Base-by-base conservation (phyloP, 2,329 filamentous ascomycete genomes). In the Fonsecaea erecta region DNA sequence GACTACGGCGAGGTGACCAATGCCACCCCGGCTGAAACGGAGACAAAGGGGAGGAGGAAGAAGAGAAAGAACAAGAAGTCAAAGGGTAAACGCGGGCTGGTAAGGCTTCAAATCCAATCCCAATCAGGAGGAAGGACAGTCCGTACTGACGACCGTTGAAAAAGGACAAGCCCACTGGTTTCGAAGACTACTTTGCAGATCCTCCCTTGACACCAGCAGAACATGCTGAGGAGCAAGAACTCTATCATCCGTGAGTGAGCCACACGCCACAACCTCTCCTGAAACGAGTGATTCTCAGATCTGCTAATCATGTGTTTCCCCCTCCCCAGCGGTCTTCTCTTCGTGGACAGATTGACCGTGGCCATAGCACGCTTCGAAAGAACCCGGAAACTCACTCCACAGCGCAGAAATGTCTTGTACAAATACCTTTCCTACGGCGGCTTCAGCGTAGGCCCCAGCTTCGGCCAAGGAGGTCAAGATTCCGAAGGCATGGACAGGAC, bases 351-450 rank as follows among this genome's bases (percentile, higher is more conserved):
- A 53, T 92, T 98, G 46, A 89, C 97, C 74, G 85, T 88, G 28
- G 95, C 92, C 53, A 90, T 98, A 61, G 88, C 93, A 70, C 89
- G 92, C 14, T 99, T 89, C 78, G 87, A 90, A 67, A 83, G 86
- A 37, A 90, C 88, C 53, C 90, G 93, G 34, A 93, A 91, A 69
- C 85, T 97, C 64, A 85, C 90, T 64, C 76, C 81, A 12, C 81
- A 86, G 3, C 87, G 87, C 26, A 76, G 81, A 3, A 80, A 84
- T 18, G 79, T 93, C 35, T 95, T 99, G 77, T 84, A 86, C 73
- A 91, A 90, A 69, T 97, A 95, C 74, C 85, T 98, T 63, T 84
- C 86, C 37, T 89, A 94, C 52, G 95, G 95, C 2, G 94, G 95
- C 3, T 84, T 99, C 46, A 88, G 92, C 51, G 80, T 84, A 7